Evolutionary conservation across 345 rosid genomes (phyloP), one percentile per base, ranked within the genome.

Genomic region (Citrus medica): DNA sequence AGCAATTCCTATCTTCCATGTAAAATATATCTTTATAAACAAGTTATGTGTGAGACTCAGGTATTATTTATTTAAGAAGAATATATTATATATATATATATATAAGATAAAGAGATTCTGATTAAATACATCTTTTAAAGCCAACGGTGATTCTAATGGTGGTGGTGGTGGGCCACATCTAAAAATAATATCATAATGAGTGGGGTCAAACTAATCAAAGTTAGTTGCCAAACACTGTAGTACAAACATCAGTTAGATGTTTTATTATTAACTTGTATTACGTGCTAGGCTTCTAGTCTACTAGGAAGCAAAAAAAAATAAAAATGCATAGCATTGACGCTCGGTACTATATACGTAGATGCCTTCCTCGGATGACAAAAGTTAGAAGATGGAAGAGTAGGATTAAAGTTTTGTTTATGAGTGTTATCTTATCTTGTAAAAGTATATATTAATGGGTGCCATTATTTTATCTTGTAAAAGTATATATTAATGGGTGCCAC

Each of bases 181-280:
- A 48, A 6, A 53, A 67, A 30, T 37, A 28, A 62, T 35, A 69
- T 27, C 9, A 4, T 40, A 40, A 30, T 8, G 3, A 9, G 76
- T 38, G 78, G 82, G 81, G 71, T 66, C 62, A 28, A 25, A 30
- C 6, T 53, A 38, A 84, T 79, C 74, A 58, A 67, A 64, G 82
- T 81, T 81, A 32, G 83, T 73, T 69, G 61, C 74, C 67, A 71
- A 74, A 75, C 81, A 55, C 12, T 62, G 13, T 9, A 17, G 76
- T 21, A 58, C 77, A 78, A 77, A 74, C 61, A 83, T 74, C 69
- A 14, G 46, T 22, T 0, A 30, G 68, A 66, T 60, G 67, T 24
- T 25, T 16, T 16, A 59, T 60, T 59, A 25, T 9, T 62, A 3
- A 62, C 28, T 25, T 17, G 46, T 9, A 9, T 40, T 9, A 9